Conservation (phyloP, 2,329 filamentous ascomycete genomes). For the Nothopassalora personata region DNA sequence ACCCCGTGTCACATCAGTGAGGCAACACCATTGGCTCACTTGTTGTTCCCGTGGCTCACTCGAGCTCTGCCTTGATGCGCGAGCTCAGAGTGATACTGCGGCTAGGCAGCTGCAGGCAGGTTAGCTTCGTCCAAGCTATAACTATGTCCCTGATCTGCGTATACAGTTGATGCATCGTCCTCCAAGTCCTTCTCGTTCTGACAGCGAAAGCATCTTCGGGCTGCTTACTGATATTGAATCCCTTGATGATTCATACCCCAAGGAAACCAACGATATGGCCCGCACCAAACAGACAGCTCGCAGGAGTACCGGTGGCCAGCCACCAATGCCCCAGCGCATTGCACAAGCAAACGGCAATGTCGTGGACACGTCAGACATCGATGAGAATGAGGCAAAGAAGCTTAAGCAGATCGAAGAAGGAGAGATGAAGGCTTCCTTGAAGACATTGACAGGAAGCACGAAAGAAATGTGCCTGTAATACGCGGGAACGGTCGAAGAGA, state of each 20-base stretch:
- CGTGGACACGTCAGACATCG: conserved; percentile 20
- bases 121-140: background rate
- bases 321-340: background rate
- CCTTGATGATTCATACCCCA: background rate
- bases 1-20: background rate
- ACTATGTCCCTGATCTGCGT: background rate
- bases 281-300: conserved; percentile 19
- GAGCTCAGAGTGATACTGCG: background rate
- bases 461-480: conserved; percentile 26
- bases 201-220: background rate
- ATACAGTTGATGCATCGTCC: background rate
- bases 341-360: conserved; percentile 6
- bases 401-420: conserved; percentile 26
- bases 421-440: conserved; percentile 24
- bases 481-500: conserved; percentile 26
- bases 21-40: background rate
- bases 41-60: background rate
- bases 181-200: background rate
- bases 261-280: background rate
- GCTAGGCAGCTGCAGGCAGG: background rate
- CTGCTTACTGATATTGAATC: background rate
- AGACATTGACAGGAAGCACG: conserved; percentile 27
- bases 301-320: conserved; percentile 9
- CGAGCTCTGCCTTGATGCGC: background rate
- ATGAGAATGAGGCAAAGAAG: conserved; percentile 19